These are phyloP conservation scores for Exophiala calicioides DNA, from an alignment of 2,329 filamentous ascomycete species.

Conservation along the genomic window DNA sequence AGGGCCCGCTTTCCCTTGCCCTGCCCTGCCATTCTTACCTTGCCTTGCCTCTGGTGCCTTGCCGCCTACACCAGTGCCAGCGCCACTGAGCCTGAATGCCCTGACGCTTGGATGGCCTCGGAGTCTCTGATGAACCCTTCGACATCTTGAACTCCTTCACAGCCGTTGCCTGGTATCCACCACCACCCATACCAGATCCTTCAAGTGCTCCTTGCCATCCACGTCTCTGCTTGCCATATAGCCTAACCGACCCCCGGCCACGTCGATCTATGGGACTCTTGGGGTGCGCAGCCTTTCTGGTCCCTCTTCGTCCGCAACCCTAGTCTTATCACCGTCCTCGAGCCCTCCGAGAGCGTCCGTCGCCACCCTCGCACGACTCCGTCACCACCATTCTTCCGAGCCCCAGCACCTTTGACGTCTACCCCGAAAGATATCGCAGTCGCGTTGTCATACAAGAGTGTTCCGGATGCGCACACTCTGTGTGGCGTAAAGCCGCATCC, in stretches of 20 bases:
- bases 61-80: conserved; percentile 3
- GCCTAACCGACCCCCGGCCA: conserved; percentile 3
- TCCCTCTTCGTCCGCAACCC: conserved; percentile 19
- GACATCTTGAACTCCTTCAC: not conserved
- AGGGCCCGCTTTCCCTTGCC: too few species aligned
- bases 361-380: conserved; percentile 12
- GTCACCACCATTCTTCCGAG: conserved; percentile 1
- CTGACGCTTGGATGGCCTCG: conserved; percentile 5
- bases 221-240: conserved; percentile 8
- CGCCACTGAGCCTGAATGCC: not conserved
- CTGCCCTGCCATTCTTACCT: not conserved
- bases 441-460: conserved; percentile 3
- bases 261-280: conserved; percentile 16
- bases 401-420: not conserved
- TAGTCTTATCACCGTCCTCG: conserved; percentile 21
- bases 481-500: conserved; percentile 25
- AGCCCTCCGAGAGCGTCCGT: conserved; percentile 22
- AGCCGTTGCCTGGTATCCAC: too few species aligned
- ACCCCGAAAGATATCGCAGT: conserved; percentile 5
- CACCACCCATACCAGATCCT: conserved; percentile 3
- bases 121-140: conserved; percentile 12
- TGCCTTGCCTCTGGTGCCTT: conserved; percentile 12
- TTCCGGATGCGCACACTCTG: conserved; percentile 21
- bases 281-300: conserved; percentile 20
- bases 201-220: conserved; percentile 3